These are phyloP conservation scores for Bonia amplexicaulis DNA, from an alignment of 176 grass and related monocot genomes.

Conservation along the genomic window DNA sequence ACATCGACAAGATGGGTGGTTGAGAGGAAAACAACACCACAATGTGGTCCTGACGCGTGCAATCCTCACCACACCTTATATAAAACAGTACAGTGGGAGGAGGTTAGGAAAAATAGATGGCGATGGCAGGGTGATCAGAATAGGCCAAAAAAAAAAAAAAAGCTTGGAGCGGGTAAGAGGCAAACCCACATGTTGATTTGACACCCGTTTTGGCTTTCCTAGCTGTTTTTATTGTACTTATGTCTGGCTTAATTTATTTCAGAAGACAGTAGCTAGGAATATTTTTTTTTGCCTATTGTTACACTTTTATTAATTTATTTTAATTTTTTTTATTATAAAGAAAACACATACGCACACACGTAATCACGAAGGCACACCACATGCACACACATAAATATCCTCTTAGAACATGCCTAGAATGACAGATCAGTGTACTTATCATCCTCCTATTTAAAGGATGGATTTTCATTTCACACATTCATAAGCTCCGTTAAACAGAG, in stretches of 20 bases:
- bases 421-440: no score
- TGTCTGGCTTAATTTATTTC: background rate
- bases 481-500: background rate
- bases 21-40: background rate
- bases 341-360: no score
- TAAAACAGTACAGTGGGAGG: background rate
- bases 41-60: slow-evolving; percentile 21
- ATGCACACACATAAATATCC: no score
- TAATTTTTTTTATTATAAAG: background rate
- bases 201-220: background rate
- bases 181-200: slow-evolving; percentile 10
- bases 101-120: background rate
- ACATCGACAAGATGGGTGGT: slow-evolving; percentile 5
- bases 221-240: background rate
- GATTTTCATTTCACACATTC: background rate
- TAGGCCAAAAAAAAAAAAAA: background rate
- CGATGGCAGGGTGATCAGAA: background rate
- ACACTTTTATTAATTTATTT: background rate
- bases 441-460: background rate
- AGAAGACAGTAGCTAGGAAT: background rate
- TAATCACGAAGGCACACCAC: no score
- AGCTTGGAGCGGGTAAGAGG: background rate
- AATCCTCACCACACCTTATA: slow-evolving; percentile 11
- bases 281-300: background rate
- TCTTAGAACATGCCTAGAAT: no score